phyloP scores from a whole-genome alignment of 495 filamentous ascomycete species.

The Podospora fimiseda region DNA sequence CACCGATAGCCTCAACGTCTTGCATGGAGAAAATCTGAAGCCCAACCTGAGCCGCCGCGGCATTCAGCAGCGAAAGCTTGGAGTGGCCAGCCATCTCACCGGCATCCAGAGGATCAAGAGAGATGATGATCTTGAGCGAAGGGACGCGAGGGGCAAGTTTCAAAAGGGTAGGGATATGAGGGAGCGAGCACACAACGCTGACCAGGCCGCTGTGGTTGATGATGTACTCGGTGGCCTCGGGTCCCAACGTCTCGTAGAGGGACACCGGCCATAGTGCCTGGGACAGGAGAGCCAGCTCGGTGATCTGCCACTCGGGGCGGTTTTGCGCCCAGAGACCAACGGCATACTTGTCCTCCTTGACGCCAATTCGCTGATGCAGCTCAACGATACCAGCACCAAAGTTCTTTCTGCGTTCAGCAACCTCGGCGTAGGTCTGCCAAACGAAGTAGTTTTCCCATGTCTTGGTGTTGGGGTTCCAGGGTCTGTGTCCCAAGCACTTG shows the following conservation, averaged over 20 bases:
- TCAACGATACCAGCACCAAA: slow-evolving; percentile 83
- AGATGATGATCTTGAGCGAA: slow-evolving; percentile 80
- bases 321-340: slow-evolving; percentile 95
- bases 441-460: slow-evolving; percentile 65
- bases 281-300: slow-evolving; percentile 83
- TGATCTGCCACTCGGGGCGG: slow-evolving; percentile 94
- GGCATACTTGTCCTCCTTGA: slow-evolving; percentile 64
- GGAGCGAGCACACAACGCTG: slow-evolving; percentile 72
- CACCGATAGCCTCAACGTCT: slow-evolving; percentile 72
- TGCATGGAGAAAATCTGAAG: slow-evolving; percentile 70
- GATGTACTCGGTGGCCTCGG: slow-evolving; percentile 88
- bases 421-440: slow-evolving; percentile 78
- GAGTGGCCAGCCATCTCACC: slow-evolving; percentile 73
- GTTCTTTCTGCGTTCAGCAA: slow-evolving; percentile 72
- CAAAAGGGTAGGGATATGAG: slow-evolving; percentile 79
- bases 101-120: slow-evolving; percentile 74
- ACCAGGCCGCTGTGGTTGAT: slow-evolving; percentile 78
- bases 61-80: slow-evolving; percentile 69
- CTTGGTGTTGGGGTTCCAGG: slow-evolving; percentile 70
- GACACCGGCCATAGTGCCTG: slow-evolving; percentile 88
- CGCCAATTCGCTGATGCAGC: slow-evolving; percentile 65
- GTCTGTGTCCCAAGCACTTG: slow-evolving; percentile 72
- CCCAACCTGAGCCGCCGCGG: slow-evolving; percentile 63
- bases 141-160: slow-evolving; percentile 76
- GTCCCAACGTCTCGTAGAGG: slow-evolving; percentile 91